Conservation (phyloP, 805 yeast species). For the Diddensiella transvaalensis region DNA sequence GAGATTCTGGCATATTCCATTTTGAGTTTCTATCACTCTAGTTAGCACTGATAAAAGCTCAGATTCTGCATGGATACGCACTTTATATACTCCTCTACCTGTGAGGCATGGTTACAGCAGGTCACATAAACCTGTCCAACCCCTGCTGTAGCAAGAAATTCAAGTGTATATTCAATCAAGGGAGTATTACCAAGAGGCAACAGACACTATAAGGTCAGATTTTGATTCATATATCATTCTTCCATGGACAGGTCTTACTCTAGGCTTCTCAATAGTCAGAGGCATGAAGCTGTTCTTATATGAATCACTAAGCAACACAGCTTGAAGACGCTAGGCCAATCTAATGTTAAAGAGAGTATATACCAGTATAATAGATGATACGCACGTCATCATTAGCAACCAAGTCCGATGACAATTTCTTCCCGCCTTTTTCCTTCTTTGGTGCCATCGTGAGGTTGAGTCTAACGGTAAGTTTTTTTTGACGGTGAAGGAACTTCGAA, state of each 20-base stretch:
- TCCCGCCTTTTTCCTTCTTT: constrained; percentile 18
- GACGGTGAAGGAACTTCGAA: not conserved
- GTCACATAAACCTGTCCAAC: constrained; percentile 86
- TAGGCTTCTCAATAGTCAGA: constrained; percentile 74
- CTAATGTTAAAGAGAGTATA: too few relatives aligned
- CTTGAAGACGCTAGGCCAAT: constrained; percentile 57
- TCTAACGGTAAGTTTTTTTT: too few relatives aligned
- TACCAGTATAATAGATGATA: too few relatives aligned
- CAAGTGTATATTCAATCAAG: constrained; percentile 88
- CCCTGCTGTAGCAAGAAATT: constrained; percentile 85
- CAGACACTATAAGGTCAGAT: constrained; percentile 48
- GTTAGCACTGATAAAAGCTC: not conserved
- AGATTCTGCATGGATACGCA: not conserved
- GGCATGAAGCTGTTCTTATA: constrained; percentile 93
- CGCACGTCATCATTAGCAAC: constrained; percentile 11
- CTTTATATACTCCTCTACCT: constrained; percentile 77
- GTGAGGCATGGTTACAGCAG: constrained; percentile 89
- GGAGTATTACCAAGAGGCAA: constrained; percentile 93
- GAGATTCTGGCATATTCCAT: constrained; percentile 52
- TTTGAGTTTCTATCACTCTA: constrained; percentile 27
- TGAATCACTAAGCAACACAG: constrained; percentile 91
- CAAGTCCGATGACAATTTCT: constrained; percentile 12
- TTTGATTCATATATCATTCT: not conserved
- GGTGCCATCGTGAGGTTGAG: too few relatives aligned
- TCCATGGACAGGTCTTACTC: constrained; percentile 36